Conservation (phyloP, 352 stramenopile genomes). For the Phytophthora idaei region DNA sequence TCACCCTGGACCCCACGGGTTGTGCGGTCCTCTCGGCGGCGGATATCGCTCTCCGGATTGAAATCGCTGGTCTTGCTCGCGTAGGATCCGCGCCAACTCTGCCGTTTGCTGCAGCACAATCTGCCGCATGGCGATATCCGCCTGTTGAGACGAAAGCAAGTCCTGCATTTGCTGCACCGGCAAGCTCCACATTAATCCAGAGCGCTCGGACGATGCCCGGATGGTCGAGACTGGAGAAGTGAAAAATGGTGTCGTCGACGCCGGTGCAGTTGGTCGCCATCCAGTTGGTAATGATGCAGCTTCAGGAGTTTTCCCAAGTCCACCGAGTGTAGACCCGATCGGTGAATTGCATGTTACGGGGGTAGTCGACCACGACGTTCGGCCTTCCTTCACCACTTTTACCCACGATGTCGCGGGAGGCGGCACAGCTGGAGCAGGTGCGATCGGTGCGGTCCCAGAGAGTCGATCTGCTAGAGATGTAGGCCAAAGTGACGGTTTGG, state of each 20-base stretch:
- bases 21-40: neutral
- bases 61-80: constrained; percentile 1
- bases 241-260: neutral
- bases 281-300: no score
- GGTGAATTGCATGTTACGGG: no score
- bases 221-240: neutral
- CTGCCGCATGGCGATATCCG: neutral
- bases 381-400: neutral
- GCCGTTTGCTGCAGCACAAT: neutral
- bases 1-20: no score
- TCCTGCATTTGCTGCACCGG: constrained; percentile 1
- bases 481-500: neutral
- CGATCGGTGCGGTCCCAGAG: neutral
- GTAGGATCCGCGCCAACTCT: neutral
- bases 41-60: neutral
- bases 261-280: neutral
- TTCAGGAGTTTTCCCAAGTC: neutral
- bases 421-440: neutral
- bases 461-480: neutral
- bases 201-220: neutral
- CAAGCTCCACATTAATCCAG: neutral
- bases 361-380: neutral
- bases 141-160: constrained; percentile 1
- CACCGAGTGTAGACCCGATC: neutral
- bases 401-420: neutral